phyloP scores from a whole-genome alignment of 1,284 basidiomycete genomes.

The Ceratobasidium sp. region DNA sequence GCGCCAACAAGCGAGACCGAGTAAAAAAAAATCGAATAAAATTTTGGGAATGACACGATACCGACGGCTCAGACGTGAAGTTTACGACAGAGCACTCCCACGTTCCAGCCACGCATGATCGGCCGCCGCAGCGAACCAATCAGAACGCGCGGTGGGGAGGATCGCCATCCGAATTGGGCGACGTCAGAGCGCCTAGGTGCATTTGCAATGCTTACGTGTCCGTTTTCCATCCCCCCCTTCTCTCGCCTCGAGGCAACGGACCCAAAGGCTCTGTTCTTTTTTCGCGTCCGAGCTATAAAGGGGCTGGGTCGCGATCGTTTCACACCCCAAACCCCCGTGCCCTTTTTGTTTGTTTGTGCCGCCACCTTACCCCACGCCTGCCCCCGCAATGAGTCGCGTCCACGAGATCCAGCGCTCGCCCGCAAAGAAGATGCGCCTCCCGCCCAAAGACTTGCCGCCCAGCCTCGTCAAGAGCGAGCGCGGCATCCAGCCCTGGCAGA shows the following conservation, averaged over 20 bases:
- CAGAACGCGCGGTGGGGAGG: not conserved
- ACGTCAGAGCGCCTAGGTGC: not conserved
- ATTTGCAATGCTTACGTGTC: slow-evolving; percentile 29
- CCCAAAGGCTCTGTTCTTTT: not conserved
- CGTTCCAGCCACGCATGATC: slow-evolving; percentile 15
- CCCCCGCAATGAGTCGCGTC: slow-evolving; percentile 16
- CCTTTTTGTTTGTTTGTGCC: not conserved
- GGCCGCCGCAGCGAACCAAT: slow-evolving; percentile 2
- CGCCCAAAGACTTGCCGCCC: slow-evolving; percentile 13
- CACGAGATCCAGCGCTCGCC: slow-evolving; percentile 22
- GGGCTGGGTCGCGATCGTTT: not conserved
- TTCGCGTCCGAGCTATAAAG: slow-evolving; percentile 16
- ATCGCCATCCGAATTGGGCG: slow-evolving; percentile 7
- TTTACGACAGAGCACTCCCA: not conserved
- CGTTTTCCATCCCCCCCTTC: not conserved
- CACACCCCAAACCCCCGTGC: not conserved
- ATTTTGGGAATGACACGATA: not conserved
- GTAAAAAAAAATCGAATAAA: not conserved
- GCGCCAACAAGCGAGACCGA: not conserved
- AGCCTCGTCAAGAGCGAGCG: not conserved
- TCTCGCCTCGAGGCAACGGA: slow-evolving; percentile 29
- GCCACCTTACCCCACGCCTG: not conserved
- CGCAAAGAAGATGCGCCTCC: slow-evolving; percentile 18
- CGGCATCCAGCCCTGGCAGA: slow-evolving; percentile 21
- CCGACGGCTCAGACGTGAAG: not conserved